These are phyloP conservation scores for Lindgomyces ingoldianus DNA, from an alignment of 495 filamentous ascomycete species.

Conservation along the genomic window DNA sequence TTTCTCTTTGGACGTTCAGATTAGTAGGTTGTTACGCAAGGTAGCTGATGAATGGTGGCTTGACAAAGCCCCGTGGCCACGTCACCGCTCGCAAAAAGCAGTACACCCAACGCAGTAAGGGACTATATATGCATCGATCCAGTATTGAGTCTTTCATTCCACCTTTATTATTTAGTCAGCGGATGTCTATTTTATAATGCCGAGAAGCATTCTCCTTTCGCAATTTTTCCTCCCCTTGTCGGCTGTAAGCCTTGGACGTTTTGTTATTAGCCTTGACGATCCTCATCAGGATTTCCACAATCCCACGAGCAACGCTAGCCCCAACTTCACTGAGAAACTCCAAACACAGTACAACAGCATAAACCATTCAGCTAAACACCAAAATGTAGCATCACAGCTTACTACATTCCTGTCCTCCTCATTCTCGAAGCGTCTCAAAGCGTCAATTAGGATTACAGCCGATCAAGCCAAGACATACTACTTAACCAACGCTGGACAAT, in stretches of 20 bases:
- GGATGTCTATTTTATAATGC: neutral
- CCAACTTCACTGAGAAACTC: neutral
- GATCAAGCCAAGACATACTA: constrained; percentile 37
- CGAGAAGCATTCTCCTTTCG: neutral
- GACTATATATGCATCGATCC: neutral
- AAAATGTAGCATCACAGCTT: too few relatives aligned
- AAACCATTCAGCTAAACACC: constrained; percentile 11
- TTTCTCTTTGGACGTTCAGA: too few relatives aligned
- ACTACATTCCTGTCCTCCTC: too few relatives aligned
- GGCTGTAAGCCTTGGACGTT: constrained; percentile 24
- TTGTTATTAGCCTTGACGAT: constrained; percentile 21
- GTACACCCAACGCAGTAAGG: neutral
- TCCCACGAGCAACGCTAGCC: constrained; percentile 1
- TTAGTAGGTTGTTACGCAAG: too few relatives aligned
- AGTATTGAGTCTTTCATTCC: neutral
- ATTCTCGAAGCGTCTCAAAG: too few relatives aligned
- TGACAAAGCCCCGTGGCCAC: too few relatives aligned
- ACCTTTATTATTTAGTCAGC: neutral
- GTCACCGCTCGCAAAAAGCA: too few relatives aligned
- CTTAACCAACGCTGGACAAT: constrained; percentile 31
- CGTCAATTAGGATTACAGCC: constrained; percentile 27
- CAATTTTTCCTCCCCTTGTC: constrained; percentile 11
- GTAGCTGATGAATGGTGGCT: too few relatives aligned
- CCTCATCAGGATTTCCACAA: constrained; percentile 16
- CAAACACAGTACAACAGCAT: constrained; percentile 14